Conservation (phyloP, 1,139 yeast species). For the Saccharomyces hybrid region DNA sequence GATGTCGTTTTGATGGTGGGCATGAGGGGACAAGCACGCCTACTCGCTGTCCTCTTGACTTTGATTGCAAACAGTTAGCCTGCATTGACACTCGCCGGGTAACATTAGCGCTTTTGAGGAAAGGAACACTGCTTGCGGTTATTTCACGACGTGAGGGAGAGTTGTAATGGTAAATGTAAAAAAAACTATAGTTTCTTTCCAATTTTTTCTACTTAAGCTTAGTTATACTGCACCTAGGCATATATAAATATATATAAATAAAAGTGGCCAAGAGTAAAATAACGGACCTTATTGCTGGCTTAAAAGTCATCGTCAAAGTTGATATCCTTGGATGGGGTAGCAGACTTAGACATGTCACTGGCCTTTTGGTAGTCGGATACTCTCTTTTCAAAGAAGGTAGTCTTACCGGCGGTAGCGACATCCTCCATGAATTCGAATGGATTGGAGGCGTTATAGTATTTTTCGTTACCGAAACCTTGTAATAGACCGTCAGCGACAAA, state of each 20-base stretch:
- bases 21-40: no score
- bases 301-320: slow-evolving; percentile 47
- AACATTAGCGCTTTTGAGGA: background rate
- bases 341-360: no score
- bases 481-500: no score
- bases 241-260: background rate
- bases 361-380: no score
- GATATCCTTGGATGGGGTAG: slow-evolving; percentile 39
- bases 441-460: no score
- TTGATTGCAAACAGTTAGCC: background rate
- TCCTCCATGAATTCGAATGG: no score
- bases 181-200: background rate
- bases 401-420: no score
- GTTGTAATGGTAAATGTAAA: background rate
- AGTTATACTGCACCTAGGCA: background rate
- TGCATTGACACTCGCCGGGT: background rate
- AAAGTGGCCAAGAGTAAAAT: slow-evolving; percentile 1
- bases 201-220: background rate
- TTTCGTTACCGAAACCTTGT: no score
- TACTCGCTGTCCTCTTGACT: background rate
- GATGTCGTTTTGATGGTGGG: background rate
- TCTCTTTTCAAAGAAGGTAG: no score
- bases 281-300: slow-evolving; percentile 6
- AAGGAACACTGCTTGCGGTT: no score
- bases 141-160: background rate